These are phyloP conservation scores for Mycena belliarum DNA, from an alignment of 768 basidiomycete species.

Conservation along the genomic window DNA sequence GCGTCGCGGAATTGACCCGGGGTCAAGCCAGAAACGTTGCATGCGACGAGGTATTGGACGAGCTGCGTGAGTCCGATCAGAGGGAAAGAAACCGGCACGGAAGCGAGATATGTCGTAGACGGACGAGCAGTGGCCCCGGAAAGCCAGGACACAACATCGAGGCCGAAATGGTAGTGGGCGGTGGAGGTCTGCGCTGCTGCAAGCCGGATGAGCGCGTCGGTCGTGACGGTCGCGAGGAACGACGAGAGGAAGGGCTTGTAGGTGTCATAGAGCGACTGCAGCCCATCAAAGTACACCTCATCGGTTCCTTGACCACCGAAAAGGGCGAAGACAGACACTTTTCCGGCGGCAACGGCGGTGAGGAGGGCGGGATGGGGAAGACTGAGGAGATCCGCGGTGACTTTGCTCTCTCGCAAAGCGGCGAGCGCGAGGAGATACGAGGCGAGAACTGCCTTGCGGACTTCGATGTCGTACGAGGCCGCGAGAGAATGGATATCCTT, in stretches of 20 bases:
- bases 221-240: constrained; percentile 65
- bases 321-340: constrained; percentile 82
- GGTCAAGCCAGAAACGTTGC: constrained; percentile 70
- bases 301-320: constrained; percentile 99
- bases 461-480: constrained; percentile 71
- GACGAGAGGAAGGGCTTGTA: constrained; percentile 85
- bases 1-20: constrained; percentile 79
- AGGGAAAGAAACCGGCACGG: constrained; percentile 91
- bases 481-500: constrained; percentile 84
- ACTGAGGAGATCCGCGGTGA: constrained; percentile 56
- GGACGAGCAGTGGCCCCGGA: constrained; percentile 70
- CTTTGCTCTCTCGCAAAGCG: constrained; percentile 58
- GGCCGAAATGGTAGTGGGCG: constrained; percentile 75
- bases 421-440: constrained; percentile 81
- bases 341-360: constrained; percentile 55
- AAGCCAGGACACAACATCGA: constrained; percentile 86
- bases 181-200: constrained; percentile 58
- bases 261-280: constrained; percentile 87
- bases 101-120: constrained; percentile 82
- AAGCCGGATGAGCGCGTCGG: constrained; percentile 71
- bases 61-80: constrained; percentile 97
- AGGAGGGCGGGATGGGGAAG: constrained; percentile 71
- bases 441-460: constrained; percentile 73
- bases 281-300: constrained; percentile 97
- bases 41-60: constrained; percentile 84